Conservation (phyloP, 306 rosid species). For the Myrica gale region DNA sequence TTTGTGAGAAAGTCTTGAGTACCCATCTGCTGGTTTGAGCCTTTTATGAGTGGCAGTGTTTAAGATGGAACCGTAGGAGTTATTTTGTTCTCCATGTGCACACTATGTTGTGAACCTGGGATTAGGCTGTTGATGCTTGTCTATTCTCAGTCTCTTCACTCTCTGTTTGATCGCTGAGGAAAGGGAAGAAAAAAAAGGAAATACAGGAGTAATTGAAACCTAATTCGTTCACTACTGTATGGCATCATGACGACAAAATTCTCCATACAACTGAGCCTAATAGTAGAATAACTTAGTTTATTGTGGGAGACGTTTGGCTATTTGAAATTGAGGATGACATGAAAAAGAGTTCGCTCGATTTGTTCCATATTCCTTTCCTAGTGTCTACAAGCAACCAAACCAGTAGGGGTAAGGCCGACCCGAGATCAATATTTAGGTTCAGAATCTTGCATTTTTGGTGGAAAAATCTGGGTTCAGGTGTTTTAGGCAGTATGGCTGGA, state of each 20-base stretch:
- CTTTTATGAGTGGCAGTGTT: not conserved
- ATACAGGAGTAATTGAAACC: not conserved
- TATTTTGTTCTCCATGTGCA: not conserved
- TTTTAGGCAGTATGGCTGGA: not conserved
- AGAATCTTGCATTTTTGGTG: not conserved
- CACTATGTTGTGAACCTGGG: not conserved
- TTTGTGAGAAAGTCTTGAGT: not conserved
- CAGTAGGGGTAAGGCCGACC: not conserved
- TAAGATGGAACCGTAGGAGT: conserved; percentile 1
- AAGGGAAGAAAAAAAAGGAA: not conserved
- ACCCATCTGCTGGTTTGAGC: not conserved
- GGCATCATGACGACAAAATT: not conserved
- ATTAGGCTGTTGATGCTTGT: not conserved
- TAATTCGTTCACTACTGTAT: not conserved
- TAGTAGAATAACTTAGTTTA: not conserved
- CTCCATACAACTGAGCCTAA: not conserved
- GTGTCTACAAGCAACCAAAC: not conserved
- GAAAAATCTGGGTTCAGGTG: not conserved
- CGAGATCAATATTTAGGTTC: not conserved
- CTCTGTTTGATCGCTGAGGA: not conserved
- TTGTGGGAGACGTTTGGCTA: not conserved
- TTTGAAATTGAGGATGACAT: not conserved
- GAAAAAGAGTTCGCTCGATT: not conserved
- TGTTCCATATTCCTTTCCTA: not conserved
- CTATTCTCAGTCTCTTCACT: not conserved